These are phyloP conservation scores for Ligustrum vulgare DNA, from an alignment of 257 asterid species.

Conservation along the genomic window DNA sequence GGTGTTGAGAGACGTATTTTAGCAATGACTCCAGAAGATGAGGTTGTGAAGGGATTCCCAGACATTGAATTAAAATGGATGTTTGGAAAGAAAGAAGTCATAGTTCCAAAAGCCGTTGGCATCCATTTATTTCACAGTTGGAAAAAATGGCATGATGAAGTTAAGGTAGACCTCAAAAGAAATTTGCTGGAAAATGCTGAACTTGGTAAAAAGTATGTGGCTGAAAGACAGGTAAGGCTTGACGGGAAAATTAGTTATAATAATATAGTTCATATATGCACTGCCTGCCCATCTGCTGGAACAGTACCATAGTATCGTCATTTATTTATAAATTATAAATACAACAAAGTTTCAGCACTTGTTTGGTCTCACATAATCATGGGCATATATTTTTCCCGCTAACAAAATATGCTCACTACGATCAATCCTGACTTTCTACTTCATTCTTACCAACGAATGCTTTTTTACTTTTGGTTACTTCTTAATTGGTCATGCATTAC, in stretches of 20 bases:
- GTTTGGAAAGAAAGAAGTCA: slow-evolving; percentile 82
- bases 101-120: slow-evolving; percentile 70
- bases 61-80: slow-evolving; percentile 91
- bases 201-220: slow-evolving; percentile 77
- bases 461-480: not conserved
- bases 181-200: slow-evolving; percentile 70
- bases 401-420: not conserved
- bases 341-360: not conserved
- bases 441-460: not conserved
- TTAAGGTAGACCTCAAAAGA: slow-evolving; percentile 57
- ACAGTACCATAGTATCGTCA: slow-evolving; percentile 12
- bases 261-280: slow-evolving; percentile 15
- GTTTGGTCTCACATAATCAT: not conserved
- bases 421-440: not conserved
- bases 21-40: slow-evolving; percentile 68
- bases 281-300: slow-evolving; percentile 2
- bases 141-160: slow-evolving; percentile 93
- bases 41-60: slow-evolving; percentile 87
- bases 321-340: not conserved
- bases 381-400: not conserved
- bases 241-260: slow-evolving; percentile 8
- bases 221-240: slow-evolving; percentile 82
- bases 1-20: slow-evolving; percentile 79
- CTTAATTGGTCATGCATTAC: not conserved
- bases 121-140: slow-evolving; percentile 73